These are phyloP conservation scores for Aspergillus biplanus DNA, from an alignment of 495 filamentous ascomycete genomes.

Conservation along the genomic window DNA sequence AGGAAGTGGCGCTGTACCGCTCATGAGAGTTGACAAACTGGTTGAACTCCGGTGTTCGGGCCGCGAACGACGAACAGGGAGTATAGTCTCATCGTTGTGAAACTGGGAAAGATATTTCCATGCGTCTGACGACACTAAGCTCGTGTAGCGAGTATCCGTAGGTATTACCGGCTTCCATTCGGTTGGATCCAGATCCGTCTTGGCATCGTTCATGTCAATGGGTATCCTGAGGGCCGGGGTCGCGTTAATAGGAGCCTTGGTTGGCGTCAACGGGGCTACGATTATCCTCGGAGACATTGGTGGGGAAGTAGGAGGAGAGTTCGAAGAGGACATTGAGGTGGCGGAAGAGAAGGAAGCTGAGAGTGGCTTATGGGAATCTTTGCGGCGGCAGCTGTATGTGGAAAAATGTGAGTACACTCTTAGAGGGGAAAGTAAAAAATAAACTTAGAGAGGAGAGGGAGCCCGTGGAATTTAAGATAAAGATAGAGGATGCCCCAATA, in stretches of 20 bases:
- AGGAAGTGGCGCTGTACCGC: slow-evolving; percentile 30
- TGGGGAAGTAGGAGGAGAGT: slow-evolving; percentile 38
- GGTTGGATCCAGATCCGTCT: slow-evolving; percentile 58
- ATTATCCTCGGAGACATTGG: slow-evolving; percentile 46
- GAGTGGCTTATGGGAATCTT: slow-evolving; percentile 54
- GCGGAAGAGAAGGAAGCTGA: slow-evolving; percentile 43
- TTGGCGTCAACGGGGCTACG: slow-evolving; percentile 49
- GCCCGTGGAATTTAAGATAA: slow-evolving; percentile 14
- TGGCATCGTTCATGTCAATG: slow-evolving; percentile 39
- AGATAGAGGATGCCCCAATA: slow-evolving; percentile 11
- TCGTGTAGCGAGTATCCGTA: slow-evolving; percentile 20
- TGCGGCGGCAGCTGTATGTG: slow-evolving; percentile 52
- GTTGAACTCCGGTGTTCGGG: slow-evolving; percentile 34
- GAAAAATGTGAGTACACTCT: slow-evolving; percentile 13
- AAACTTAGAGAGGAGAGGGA: slow-evolving; percentile 7
- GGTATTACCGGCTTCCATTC: slow-evolving; percentile 61
- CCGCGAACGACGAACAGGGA: slow-evolving; percentile 34
- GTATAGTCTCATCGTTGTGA: slow-evolving; percentile 35
- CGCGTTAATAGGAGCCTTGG: slow-evolving; percentile 33
- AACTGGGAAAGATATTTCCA: slow-evolving; percentile 56
- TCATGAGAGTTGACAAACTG: slow-evolving; percentile 42
- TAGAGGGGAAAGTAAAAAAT: slow-evolving; percentile 14
- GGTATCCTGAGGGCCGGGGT: slow-evolving; percentile 47
- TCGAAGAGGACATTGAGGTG: slow-evolving; percentile 31
- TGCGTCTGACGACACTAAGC: slow-evolving; percentile 47